Conservation (phyloP, 2,329 filamentous ascomycete species). For the Knufia fluminis region DNA sequence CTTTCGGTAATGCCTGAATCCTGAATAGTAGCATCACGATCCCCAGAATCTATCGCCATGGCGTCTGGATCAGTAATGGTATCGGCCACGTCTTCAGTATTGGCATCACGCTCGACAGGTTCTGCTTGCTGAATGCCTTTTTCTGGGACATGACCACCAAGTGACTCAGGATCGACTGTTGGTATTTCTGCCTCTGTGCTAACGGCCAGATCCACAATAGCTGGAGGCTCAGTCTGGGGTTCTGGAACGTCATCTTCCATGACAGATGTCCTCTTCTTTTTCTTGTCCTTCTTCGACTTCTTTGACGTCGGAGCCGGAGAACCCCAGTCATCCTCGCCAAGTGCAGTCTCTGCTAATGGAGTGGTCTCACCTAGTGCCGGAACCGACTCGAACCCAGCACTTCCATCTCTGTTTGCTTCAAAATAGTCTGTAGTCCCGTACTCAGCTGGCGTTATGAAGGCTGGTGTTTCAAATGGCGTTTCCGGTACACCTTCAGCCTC, state of each 20-base stretch:
- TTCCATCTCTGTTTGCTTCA: background rate
- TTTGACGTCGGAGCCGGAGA: background rate
- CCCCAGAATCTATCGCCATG: background rate
- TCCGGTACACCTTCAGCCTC: background rate
- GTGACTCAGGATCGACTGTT: background rate
- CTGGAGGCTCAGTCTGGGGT: background rate
- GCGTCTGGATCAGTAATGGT: background rate
- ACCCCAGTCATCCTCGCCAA: background rate
- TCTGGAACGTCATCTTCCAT: background rate
- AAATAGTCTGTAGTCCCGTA: background rate
- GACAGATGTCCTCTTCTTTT: conserved; percentile 7
- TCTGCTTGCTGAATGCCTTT: background rate
- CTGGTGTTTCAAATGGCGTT: background rate
- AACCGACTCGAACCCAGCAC: background rate
- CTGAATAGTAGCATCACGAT: background rate
- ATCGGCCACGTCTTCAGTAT: background rate
- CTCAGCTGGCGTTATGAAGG: background rate
- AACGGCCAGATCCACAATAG: background rate
- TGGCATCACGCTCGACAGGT: background rate
- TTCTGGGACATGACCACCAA: background rate
- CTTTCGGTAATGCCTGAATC: background rate
- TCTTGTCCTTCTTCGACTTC: conserved; percentile 13
- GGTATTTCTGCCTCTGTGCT: background rate
- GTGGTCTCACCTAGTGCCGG: background rate
- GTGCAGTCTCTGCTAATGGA: background rate